A percentile compares a stretch with the other conserved stretches of the same genome.
Evolutionary conservation across 2,329 filamentous ascomycete genomes (phyloP).

Genomic region (Trichophyton verrucosum): DNA sequence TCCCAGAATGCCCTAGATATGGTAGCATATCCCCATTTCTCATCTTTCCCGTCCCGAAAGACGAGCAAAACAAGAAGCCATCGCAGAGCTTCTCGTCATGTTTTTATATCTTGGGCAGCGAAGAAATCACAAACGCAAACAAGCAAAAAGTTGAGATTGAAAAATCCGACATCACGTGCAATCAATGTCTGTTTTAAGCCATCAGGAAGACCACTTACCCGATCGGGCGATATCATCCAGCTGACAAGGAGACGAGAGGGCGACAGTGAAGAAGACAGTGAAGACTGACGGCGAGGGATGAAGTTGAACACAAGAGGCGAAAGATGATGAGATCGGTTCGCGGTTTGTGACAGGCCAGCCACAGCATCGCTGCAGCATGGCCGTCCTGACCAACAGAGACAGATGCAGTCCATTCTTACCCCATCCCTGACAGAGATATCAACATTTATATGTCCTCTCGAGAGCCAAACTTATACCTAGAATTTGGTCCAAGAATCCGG

Average conservation of each 20-base stretch:
- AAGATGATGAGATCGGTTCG: not conserved
- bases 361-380: not conserved
- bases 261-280: not conserved
- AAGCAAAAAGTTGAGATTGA: not conserved
- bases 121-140: too few species aligned
- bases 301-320: not conserved
- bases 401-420: not conserved
- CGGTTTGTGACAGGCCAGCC: not conserved
- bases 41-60: too few species aligned
- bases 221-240: not conserved
- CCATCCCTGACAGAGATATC: not conserved
- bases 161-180: not conserved
- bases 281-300: not conserved
- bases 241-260: not conserved
- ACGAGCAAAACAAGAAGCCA: too few species aligned
- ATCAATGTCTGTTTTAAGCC: not conserved
- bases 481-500: too few species aligned
- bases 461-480: too few species aligned
- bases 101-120: too few species aligned
- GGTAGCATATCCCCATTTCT: too few species aligned
- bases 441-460: too few species aligned
- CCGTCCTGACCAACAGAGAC: too few species aligned
- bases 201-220: not conserved
- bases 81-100: too few species aligned
- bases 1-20: too few species aligned